Evolutionary conservation across 306 rosid species (phyloP).

Genomic region (Sicyos edulis): DNA sequence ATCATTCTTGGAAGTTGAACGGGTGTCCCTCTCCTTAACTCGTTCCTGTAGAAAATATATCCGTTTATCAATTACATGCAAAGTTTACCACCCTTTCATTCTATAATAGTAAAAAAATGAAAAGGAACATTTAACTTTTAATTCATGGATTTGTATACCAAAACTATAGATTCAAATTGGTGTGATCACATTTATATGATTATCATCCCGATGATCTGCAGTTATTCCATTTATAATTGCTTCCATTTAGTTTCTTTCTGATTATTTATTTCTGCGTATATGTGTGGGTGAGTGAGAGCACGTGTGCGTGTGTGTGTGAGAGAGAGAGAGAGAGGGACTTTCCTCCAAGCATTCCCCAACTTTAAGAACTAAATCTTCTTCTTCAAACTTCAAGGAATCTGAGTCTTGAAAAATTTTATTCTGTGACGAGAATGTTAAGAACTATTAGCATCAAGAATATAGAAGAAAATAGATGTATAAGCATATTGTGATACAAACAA

Average conservation of each 20-base stretch:
- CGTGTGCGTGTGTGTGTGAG: not conserved
- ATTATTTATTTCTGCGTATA: not conserved
- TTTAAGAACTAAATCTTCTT: constrained; percentile 80
- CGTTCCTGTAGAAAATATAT: constrained; percentile 50
- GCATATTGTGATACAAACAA: not conserved
- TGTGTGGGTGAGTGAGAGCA: not conserved
- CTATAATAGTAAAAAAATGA: not conserved
- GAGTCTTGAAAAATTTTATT: constrained; percentile 69
- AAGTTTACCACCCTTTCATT: not conserved
- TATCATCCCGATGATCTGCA: constrained; percentile 16
- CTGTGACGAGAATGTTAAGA: constrained; percentile 39
- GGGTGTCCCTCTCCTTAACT: constrained; percentile 62
- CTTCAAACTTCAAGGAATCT: constrained; percentile 53
- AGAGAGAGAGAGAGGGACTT: constrained; percentile 27
- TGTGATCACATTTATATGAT: constrained; percentile 10
- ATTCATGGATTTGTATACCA: not conserved
- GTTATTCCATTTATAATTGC: constrained; percentile 2
- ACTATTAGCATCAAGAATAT: constrained; percentile 3
- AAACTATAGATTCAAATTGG: not conserved
- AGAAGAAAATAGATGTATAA: not conserved
- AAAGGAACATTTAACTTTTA: not conserved
- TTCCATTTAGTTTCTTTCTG: not conserved
- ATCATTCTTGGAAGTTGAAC: constrained; percentile 36
- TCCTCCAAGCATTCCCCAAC: constrained; percentile 92
- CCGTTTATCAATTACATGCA: not conserved